Percentiles rank a stretch among this genome's conserved stretches.
Conservation (phyloP, 2,329 filamentous ascomycete species). For the Beauveria brongniartii region DNA sequence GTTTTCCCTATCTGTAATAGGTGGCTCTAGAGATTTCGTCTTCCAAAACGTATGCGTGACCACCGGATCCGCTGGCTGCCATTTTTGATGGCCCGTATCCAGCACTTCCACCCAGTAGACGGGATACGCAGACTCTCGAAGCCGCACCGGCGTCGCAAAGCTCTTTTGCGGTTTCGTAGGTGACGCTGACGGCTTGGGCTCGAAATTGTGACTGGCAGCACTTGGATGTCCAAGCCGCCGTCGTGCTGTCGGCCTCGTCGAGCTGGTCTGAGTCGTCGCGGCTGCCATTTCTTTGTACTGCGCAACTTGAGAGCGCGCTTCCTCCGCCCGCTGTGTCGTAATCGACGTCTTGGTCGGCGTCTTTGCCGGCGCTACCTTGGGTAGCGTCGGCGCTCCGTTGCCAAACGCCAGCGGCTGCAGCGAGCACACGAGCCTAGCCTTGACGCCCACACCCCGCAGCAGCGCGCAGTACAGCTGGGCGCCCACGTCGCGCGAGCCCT, state of each 20-base stretch:
- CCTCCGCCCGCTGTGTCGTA: slow-evolving; percentile 20
- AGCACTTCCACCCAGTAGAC: slow-evolving; percentile 94
- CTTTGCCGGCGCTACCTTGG: slow-evolving; percentile 29
- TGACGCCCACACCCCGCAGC: slow-evolving; percentile 72
- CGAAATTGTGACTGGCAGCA: slow-evolving; percentile 43
- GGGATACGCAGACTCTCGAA: slow-evolving; percentile 67
- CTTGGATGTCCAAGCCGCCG: slow-evolving; percentile 46
- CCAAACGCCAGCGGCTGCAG: slow-evolving; percentile 72
- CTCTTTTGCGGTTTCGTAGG: slow-evolving; percentile 21
- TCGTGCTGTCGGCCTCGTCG: slow-evolving; percentile 30
- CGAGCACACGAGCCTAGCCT: slow-evolving; percentile 80
- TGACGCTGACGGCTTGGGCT: slow-evolving; percentile 32
- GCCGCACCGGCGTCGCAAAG: slow-evolving; percentile 21
- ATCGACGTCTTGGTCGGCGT: slow-evolving; percentile 22
- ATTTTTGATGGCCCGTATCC: slow-evolving; percentile 79
- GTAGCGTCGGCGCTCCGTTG: slow-evolving; percentile 41
- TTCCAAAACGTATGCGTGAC: slow-evolving; percentile 72
- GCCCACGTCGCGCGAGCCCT: slow-evolving; percentile 82
- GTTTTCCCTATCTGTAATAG: slow-evolving; percentile 68
- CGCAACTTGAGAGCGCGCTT: slow-evolving; percentile 30
- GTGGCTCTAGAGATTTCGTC: slow-evolving; percentile 71
- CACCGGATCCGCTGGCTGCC: slow-evolving; percentile 80
- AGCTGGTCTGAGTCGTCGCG: slow-evolving; percentile 21
- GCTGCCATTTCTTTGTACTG: slow-evolving; percentile 28
- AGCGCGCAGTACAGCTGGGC: slow-evolving; percentile 87